Conservation (phyloP, 2,329 filamentous ascomycete species). For the Phoma sp. region DNA sequence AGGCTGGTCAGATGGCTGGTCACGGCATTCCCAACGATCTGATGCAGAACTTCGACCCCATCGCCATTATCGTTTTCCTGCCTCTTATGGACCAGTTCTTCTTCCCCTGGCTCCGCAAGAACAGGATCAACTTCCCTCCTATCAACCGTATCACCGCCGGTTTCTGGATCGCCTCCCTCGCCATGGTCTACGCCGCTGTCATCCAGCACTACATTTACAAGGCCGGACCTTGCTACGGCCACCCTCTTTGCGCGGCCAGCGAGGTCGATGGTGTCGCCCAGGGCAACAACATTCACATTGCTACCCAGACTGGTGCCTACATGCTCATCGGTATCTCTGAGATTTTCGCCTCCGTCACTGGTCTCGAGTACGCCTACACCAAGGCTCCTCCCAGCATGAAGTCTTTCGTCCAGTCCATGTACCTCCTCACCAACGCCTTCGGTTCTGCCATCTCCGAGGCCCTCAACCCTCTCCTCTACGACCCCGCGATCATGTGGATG, state of each 20-base stretch:
- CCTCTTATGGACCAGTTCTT: constrained; percentile 52
- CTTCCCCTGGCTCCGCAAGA: constrained; percentile 52
- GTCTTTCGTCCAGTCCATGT: constrained; percentile 59
- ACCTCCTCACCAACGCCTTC: constrained; percentile 66
- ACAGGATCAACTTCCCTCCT: constrained; percentile 53
- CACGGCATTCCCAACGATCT: constrained; percentile 57
- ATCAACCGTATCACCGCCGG: constrained; percentile 62
- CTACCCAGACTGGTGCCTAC: constrained; percentile 54
- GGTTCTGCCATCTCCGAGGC: constrained; percentile 68
- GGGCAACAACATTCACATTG: constrained; percentile 53
- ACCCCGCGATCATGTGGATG: constrained; percentile 73
- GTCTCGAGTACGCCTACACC: constrained; percentile 57
- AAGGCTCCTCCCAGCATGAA: constrained; percentile 57
- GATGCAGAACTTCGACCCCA: constrained; percentile 57
- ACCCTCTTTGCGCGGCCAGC: constrained; percentile 45
- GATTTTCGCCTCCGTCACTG: constrained; percentile 56
- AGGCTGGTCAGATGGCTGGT: constrained; percentile 52
- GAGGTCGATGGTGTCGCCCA: constrained; percentile 36
- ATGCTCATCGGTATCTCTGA: constrained; percentile 56
- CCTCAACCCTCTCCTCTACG: constrained; percentile 64
- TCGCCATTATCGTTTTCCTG: constrained; percentile 55
- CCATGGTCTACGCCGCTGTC: constrained; percentile 62
- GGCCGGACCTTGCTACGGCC: constrained; percentile 59
- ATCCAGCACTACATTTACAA: constrained; percentile 65
- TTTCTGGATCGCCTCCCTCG: constrained; percentile 58